These are phyloP conservation scores for Elsinoe perseae DNA, from an alignment of 2,329 filamentous ascomycete species.

Conservation along the genomic window DNA sequence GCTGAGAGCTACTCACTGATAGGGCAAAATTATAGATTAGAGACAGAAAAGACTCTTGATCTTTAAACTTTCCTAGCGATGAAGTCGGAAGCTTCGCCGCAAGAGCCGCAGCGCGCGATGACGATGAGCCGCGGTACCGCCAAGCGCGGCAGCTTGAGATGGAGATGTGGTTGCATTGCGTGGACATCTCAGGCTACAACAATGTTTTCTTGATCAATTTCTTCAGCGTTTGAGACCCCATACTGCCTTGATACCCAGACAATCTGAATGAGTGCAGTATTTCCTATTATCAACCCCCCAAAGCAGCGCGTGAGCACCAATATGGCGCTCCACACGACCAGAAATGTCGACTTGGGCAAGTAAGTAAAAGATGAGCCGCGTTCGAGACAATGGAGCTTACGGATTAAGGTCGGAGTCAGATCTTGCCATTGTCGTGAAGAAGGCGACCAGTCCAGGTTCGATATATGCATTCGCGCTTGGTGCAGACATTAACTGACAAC, in stretches of 20 bases:
- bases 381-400: constrained; percentile 14
- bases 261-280: background rate
- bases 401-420: constrained; percentile 51
- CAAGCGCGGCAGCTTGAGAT: background rate
- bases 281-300: background rate
- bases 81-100: background rate
- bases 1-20: too few relatives aligned
- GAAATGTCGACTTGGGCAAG: constrained; percentile 57
- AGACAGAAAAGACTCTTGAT: too few relatives aligned
- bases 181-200: constrained; percentile 13
- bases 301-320: constrained; percentile 16
- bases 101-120: constrained; percentile 2
- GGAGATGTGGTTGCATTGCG: constrained; percentile 14
- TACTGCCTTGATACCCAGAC: too few relatives aligned
- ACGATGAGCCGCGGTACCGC: background rate
- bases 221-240: background rate
- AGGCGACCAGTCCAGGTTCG: constrained; percentile 56
- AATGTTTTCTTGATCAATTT: background rate
- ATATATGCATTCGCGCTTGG: constrained; percentile 18
- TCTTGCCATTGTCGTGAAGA: constrained; percentile 58
- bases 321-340: constrained; percentile 34
- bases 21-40: too few relatives aligned
- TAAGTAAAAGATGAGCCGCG: constrained; percentile 37
- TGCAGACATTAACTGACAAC: constrained; percentile 21
- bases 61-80: background rate